Evolutionary conservation across 225 moss, liverwort and hornwort genomes (phyloP), one percentile per base, ranked within the genome.

Genomic region (Physcomitrium patens): DNA sequence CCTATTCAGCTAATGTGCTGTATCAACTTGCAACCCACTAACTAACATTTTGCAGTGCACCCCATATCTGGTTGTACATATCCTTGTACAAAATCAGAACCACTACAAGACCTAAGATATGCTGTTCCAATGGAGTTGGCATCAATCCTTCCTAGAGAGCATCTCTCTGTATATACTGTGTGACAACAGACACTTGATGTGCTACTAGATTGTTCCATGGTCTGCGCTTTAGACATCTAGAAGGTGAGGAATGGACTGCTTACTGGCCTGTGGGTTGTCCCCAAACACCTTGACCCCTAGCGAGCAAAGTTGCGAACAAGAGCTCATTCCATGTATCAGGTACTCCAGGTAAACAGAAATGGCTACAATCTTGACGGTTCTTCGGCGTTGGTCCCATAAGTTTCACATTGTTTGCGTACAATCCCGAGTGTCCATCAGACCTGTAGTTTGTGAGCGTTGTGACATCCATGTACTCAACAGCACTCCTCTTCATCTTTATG

Each of bases 281-380:
- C 83, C 83, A 86, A 9, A 16, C 68, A 22, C 83, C 86, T 64
- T 80, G 73, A 22, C 86, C 84, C 48, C 71, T 68, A 16, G 70
- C 77, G 49, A 80, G 41, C 75, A 88, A 78, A 18, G 50, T 67
- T 5, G 88, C 82, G 60, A 62, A 82, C 1, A 88, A 15, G 22
- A 88, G 48, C 78, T 88, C 88, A 65, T 83, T 88, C 88, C 88
- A 88, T 0, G 80, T 75, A 14, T 88, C 88, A 2, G 88, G 88
- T 16, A 88, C 88, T 12, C 88, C 88, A 0, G 88, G 88, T 52
- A 85, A 63, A 42, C 88, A 85, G 76, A 79, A 88, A 58, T 88
- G 88, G 62, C 88, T 88, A 56, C 88, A 88, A 54, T 88, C 88
- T 69, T 88, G 82, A 16, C 24, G 67, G 4, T 12, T 63, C 45